Evolutionary conservation across 2,329 filamentous ascomycete species (phyloP), one percentile per base, ranked within the genome.

Genomic region (Hymenoscyphus fructigenus): DNA sequence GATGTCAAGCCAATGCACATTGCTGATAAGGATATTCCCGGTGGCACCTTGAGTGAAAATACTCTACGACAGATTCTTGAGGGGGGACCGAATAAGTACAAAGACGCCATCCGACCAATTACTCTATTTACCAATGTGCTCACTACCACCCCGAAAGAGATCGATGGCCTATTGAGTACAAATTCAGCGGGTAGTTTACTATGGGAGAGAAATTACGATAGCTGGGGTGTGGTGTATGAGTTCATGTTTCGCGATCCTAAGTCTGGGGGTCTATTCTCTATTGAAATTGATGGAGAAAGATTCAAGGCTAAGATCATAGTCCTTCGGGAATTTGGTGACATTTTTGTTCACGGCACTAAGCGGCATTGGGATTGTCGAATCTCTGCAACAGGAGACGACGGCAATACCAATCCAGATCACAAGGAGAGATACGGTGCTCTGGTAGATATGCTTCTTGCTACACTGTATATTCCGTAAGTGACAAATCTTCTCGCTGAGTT

Each of bases 361-460:
- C 65, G 73, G 57, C 65, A 70, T 10, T 76, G 74, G 73, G 75
- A 76, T 62, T 69, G 71, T n/a, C 64, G 65, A 20, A 63, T 76
- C 17, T 47, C 50, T 34, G 71, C 68, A 6, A 64, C 58, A 20
- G 72, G 73, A 26, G 20, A 53, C 10, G 47, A 53, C 20, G 47
- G 47, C 47, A 23, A 53, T 53, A 53, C 47, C 47, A 53, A 53
- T 26, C 47, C 47, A 12, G 20, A 26, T 4, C 23, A 53, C 20
- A 26, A 23, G 20, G 47, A 53, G 9, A 53, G 47, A 53, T 53
- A 53, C 10, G 20, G 47, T 23, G 20, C n/a, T 23, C 26, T 53
- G 20, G 47, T 53, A 14, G 9, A 53, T 12, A 26, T 23, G 47
- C 20, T 53, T 26, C n/a, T 53, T 26, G 20, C 20, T 53, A 53